These are phyloP conservation scores for Beta corolliflora DNA, from an alignment of 179 eudicot genomes.

Conservation along the genomic window DNA sequence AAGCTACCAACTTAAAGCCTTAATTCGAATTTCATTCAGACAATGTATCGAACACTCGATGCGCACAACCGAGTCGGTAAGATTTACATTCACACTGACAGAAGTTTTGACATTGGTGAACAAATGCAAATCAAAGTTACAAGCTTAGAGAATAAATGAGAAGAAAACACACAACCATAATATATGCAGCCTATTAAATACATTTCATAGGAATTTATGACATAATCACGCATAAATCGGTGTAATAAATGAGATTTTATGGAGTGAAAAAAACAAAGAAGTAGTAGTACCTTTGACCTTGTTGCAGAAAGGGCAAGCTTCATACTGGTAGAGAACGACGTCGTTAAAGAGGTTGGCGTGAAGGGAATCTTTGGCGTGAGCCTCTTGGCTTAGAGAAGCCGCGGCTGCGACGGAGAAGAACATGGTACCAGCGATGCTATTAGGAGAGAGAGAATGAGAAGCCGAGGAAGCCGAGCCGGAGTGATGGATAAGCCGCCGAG, in stretches of 20 bases:
- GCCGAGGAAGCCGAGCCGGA: not conserved
- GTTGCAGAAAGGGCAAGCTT: slow-evolving; percentile 97
- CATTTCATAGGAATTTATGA: too few relatives aligned
- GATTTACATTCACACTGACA: too few relatives aligned
- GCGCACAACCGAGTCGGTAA: too few relatives aligned
- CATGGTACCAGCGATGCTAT: slow-evolving; percentile 32
- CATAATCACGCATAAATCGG: too few relatives aligned
- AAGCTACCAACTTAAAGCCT: not conserved
- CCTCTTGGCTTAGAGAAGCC: slow-evolving; percentile 45
- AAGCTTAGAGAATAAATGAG: not conserved
- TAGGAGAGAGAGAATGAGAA: slow-evolving; percentile 7
- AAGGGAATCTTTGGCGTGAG: slow-evolving; percentile 61
- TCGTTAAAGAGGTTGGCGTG: slow-evolving; percentile 44
- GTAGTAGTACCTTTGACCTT: slow-evolving; percentile 86
- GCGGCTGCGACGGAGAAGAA: slow-evolving; percentile 52
- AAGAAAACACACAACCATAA: not conserved
- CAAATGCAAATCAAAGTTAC: not conserved
- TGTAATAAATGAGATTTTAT: too few relatives aligned
- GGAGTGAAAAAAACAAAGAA: not conserved
- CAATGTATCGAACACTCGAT: slow-evolving; percentile 13
- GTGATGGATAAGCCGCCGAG: slow-evolving; percentile 17
- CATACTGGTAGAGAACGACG: slow-evolving; percentile 84
- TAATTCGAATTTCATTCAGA: not conserved
- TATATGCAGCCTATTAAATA: not conserved
- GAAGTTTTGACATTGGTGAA: too few relatives aligned